Evolutionary conservation across 805 yeast genomes (phyloP), one percentile per base, ranked within the genome.

Genomic region (Tetrapisispora iriomotensis): DNA sequence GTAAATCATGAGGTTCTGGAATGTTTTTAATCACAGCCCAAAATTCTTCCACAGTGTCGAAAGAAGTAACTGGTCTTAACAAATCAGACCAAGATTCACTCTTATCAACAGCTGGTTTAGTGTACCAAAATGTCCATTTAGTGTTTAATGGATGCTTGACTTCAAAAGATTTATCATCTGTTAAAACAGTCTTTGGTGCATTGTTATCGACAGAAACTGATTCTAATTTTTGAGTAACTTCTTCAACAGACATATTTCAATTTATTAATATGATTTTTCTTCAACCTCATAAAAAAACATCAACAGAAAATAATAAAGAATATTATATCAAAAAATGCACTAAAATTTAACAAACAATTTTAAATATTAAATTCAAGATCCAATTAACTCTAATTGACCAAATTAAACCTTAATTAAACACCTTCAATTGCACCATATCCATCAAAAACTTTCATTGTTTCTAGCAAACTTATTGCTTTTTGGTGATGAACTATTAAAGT

Each of bases 11-110:
- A 37, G 95, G 95, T 53, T 77, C 78, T 50, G 97, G 97, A 53
- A 92, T 80, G 31, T 94, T 82, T 65, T 92, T 88, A 71, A 77
- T 83, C 49, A 90, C 82, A 20, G 97, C 98, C 98, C 98, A 92
- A 70, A 92, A 92, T 64, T 90, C 96, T 70, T 92, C 98, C 38
- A 92, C 97, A n/a, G 95, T 78, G 40, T 79, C 74, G 54, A 92
- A 86, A 19, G 94, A 77, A 51, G 87, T 90, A 37, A 92, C 94
- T 42, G 95, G 94, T 68, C 87, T 87, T 58, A 92, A 73, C 49
- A 87, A 73, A 57, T 88, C 95, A 40, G 85, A 75, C 97, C 97
- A 90, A 54, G 85, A 77, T 66, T 86, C 95, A 49, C 69, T 68
- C 48, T 70, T 71, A 57, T 79, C 82, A 44, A 78, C 76, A 45